These are phyloP conservation scores for Termitomyces sp. DNA, from an alignment of 768 basidiomycete species.

Conservation along the genomic window DNA sequence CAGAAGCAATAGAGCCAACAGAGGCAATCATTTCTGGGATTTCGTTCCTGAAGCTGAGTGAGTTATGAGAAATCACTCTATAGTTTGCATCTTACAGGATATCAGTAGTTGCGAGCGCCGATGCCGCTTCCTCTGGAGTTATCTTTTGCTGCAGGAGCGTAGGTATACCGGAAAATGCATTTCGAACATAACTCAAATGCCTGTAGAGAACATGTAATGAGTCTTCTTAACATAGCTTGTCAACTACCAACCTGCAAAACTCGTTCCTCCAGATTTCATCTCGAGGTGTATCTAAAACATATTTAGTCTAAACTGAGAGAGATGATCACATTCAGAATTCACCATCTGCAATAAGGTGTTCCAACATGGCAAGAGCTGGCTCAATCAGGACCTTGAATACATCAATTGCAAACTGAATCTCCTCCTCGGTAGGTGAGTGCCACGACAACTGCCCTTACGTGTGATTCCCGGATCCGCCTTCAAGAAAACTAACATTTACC, in stretches of 20 bases:
- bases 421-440: constrained; percentile 69
- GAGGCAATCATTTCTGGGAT: constrained; percentile 74
- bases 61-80: not conserved
- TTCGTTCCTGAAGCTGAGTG: constrained; percentile 39
- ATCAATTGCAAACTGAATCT: constrained; percentile 68
- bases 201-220: constrained; percentile 23
- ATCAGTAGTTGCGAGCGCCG: constrained; percentile 48
- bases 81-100: constrained; percentile 45
- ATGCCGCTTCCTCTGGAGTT: constrained; percentile 39
- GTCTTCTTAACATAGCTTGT: not conserved
- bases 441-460: constrained; percentile 50
- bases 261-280: constrained; percentile 77
- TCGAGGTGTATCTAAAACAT: constrained; percentile 32
- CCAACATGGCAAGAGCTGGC: constrained; percentile 52
- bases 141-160: constrained; percentile 54
- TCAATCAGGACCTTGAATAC: constrained; percentile 64
- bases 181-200: constrained; percentile 65
- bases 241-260: constrained; percentile 60
- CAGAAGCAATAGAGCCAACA: constrained; percentile 53
- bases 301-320: not conserved
- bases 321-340: constrained; percentile 13
- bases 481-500: constrained; percentile 30
- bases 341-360: constrained; percentile 51
- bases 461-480: not conserved
- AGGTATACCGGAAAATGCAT: constrained; percentile 70